phyloP scores from a whole-genome alignment of 805 yeast genomes.

The Ogataea dorogensis region DNA sequence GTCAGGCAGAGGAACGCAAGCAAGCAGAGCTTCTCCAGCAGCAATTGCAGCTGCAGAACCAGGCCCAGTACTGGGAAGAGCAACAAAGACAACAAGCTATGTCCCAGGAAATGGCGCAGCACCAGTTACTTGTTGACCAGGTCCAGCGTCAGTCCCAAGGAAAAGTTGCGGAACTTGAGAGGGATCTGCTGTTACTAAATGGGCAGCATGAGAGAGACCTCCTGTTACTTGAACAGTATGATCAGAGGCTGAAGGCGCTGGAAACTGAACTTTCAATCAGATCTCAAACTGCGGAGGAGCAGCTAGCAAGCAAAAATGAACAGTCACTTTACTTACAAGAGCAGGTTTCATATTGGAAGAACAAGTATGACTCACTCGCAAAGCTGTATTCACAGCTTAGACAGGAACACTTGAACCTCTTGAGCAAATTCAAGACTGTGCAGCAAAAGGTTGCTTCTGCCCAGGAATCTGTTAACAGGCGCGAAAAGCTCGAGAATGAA shows the following conservation, averaged over 20 bases:
- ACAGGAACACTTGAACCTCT: conserved; percentile 81
- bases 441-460: conserved; percentile 87
- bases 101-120: conserved; percentile 68
- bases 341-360: conserved; percentile 75
- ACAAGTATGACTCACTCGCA: conserved; percentile 85
- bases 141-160: conserved; percentile 74
- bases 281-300: conserved; percentile 65
- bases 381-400: conserved; percentile 87
- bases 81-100: conserved; percentile 71
- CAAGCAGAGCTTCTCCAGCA: conserved; percentile 65
- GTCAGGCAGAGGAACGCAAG: conserved; percentile 56
- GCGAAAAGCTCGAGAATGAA: conserved; percentile 80
- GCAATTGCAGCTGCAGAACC: conserved; percentile 64
- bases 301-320: conserved; percentile 64
- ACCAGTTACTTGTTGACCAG: conserved; percentile 65
- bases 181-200: conserved; percentile 69
- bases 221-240: conserved; percentile 80
- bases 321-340: conserved; percentile 49
- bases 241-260: conserved; percentile 74
- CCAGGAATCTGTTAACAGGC: conserved; percentile 82
- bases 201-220: conserved; percentile 73
- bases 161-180: conserved; percentile 75
- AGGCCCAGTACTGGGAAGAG: conserved; percentile 70
- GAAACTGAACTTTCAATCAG: conserved; percentile 68
- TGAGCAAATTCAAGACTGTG: conserved; percentile 73